Percentiles rank a stretch among this genome's conserved stretches.
Evolutionary conservation across 2,329 filamentous ascomycete genomes (phyloP).

Genomic region (Aspergillus fischeri): DNA sequence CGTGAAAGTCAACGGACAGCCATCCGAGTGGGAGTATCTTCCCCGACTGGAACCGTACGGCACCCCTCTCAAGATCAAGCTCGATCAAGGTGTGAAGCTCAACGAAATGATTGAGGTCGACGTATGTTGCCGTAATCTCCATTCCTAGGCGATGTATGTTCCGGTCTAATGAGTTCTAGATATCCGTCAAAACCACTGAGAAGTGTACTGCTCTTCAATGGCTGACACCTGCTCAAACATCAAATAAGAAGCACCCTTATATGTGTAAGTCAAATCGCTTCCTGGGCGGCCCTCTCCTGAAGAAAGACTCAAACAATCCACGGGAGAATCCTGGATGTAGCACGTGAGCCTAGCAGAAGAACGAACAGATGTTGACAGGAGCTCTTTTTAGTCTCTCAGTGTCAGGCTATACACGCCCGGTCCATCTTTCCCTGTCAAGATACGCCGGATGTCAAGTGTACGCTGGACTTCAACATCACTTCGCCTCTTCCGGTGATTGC

Average conservation of each 20-base stretch:
- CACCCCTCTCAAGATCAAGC: constrained; percentile 44
- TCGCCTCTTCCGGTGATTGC: constrained; percentile 88
- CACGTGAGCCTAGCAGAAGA: background rate
- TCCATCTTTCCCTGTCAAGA: constrained; percentile 97
- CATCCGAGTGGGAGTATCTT: constrained; percentile 66
- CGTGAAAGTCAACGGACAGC: constrained; percentile 65
- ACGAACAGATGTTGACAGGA: background rate
- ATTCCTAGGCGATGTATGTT: background rate
- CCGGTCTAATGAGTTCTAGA: constrained; percentile 37
- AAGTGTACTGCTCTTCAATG: constrained; percentile 92
- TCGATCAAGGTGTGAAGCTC: constrained; percentile 46
- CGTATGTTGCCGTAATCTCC: constrained; percentile 25
- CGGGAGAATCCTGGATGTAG: background rate
- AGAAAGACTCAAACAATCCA: constrained; percentile 1
- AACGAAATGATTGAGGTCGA: constrained; percentile 47
- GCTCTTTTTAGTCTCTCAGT: constrained; percentile 66
- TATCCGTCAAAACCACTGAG: constrained; percentile 74
- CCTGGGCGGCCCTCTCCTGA: constrained; percentile 36
- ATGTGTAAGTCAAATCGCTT: constrained; percentile 57
- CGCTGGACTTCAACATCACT: constrained; percentile 80
- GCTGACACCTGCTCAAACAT: constrained; percentile 89
- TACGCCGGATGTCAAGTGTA: constrained; percentile 96
- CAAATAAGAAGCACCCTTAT: constrained; percentile 92
- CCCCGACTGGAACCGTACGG: constrained; percentile 66
- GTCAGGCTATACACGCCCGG: constrained; percentile 91